phyloP scores from a whole-genome alignment of 441 rosid species.

The Adansonia gregorii region DNA sequence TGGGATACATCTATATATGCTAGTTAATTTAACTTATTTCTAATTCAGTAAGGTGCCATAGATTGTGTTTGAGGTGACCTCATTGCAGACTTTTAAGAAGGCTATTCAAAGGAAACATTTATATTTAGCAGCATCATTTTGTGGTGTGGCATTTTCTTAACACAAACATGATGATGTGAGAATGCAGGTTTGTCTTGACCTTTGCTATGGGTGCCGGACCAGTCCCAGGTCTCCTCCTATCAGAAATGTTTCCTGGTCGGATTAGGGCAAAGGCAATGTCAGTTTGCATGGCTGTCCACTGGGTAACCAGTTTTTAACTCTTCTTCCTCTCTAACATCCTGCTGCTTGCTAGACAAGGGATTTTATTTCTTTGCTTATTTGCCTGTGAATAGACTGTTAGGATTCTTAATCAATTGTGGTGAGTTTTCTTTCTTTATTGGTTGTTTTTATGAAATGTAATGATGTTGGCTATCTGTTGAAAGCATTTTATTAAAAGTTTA shows the following conservation, averaged over 20 bases:
- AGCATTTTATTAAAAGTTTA: background rate
- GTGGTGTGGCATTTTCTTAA: conserved; percentile 8
- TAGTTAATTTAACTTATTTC: background rate
- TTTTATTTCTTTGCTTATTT: conserved; percentile 21
- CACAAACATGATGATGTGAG: conserved; percentile 17
- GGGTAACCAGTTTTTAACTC: conserved; percentile 49
- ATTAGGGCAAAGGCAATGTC: conserved; percentile 77
- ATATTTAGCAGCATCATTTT: conserved; percentile 17
- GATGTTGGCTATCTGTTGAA: background rate
- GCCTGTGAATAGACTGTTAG: conserved; percentile 1
- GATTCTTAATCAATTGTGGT: background rate
- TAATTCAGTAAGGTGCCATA: background rate
- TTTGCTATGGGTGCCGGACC: conserved; percentile 76
- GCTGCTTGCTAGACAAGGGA: background rate
- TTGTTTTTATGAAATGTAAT: background rate
- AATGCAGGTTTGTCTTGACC: conserved; percentile 64
- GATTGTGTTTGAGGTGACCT: background rate
- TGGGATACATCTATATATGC: background rate
- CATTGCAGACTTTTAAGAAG: conserved; percentile 9
- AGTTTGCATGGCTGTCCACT: conserved; percentile 69
- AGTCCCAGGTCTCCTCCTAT: conserved; percentile 66
- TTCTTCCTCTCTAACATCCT: conserved; percentile 5
- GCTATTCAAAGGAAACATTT: conserved; percentile 26
- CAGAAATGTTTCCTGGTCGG: conserved; percentile 72
- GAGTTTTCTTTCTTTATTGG: background rate